These are phyloP conservation scores for Acer campestre DNA, from an alignment of 345 rosid genomes.

Conservation along the genomic window DNA sequence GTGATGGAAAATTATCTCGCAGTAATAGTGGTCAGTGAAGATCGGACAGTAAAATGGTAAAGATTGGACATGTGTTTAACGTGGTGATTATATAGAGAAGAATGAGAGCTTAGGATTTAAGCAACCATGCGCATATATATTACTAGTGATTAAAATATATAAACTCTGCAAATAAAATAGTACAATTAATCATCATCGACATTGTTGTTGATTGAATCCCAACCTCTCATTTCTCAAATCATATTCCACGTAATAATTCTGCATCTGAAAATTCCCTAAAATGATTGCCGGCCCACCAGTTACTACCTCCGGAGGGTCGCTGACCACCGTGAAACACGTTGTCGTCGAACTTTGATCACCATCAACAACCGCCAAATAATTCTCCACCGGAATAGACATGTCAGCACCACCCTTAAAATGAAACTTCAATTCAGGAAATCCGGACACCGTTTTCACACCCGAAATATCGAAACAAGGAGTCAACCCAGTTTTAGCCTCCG, in stretches of 20 bases:
- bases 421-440: constrained; percentile 34
- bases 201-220: constrained; percentile 36
- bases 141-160: no score
- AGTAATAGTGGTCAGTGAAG: no score
- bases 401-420: constrained; percentile 48
- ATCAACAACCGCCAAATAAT: constrained; percentile 27
- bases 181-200: constrained; percentile 17
- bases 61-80: no score
- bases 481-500: constrained; percentile 30
- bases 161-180: no score
- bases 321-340: constrained; percentile 40
- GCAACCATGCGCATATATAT: no score
- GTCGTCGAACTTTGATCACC: constrained; percentile 12
- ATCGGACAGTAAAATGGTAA: no score
- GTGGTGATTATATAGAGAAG: no score
- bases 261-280: constrained; percentile 45
- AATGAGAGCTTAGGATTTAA: no score
- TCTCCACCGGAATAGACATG: constrained; percentile 36
- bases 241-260: constrained; percentile 45
- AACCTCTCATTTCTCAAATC: constrained; percentile 45
- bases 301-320: constrained; percentile 2
- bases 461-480: constrained; percentile 34
- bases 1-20: no score
- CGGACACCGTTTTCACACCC: neutral
- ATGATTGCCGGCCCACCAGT: constrained; percentile 38